phyloP scores from a whole-genome alignment of 441 rosid genomes.

The Jatropha podagrica region DNA sequence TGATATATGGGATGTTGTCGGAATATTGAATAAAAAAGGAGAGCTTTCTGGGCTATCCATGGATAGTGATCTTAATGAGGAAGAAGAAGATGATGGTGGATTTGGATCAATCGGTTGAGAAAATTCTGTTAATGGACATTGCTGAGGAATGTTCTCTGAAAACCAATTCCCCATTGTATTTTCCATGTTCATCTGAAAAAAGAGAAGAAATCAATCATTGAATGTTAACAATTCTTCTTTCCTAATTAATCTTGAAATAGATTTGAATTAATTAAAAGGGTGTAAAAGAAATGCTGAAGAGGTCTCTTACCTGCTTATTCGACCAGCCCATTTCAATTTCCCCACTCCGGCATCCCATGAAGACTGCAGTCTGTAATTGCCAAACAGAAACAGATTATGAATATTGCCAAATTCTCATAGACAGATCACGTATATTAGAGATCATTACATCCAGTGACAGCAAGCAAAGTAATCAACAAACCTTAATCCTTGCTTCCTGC shows the following conservation, averaged over 20 bases:
- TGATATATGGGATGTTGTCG: conserved; percentile 30
- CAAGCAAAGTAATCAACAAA: conserved; percentile 18
- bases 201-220: background rate
- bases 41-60: conserved; percentile 60
- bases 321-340: conserved; percentile 86
- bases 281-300: background rate
- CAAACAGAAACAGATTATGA: background rate
- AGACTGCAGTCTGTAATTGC: conserved; percentile 56
- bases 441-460: background rate
- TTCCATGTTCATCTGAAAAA: conserved; percentile 52
- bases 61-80: conserved; percentile 61
- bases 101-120: conserved; percentile 34
- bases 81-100: conserved; percentile 59
- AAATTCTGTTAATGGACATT: conserved; percentile 30
- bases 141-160: conserved; percentile 46
- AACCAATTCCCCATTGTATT: conserved; percentile 52
- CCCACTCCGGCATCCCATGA: conserved; percentile 80
- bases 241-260: background rate
- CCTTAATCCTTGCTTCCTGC: conserved; percentile 91
- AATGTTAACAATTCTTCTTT: background rate
- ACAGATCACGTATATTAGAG: background rate
- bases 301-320: conserved; percentile 42
- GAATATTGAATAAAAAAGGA: conserved; percentile 47
- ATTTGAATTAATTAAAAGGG: background rate
- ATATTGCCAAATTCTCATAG: background rate